Evolutionary conservation across 352 stramenopile genomes (phyloP), one percentile per base, ranked within the genome.

Genomic region (Globisporangium parvum): DNA sequence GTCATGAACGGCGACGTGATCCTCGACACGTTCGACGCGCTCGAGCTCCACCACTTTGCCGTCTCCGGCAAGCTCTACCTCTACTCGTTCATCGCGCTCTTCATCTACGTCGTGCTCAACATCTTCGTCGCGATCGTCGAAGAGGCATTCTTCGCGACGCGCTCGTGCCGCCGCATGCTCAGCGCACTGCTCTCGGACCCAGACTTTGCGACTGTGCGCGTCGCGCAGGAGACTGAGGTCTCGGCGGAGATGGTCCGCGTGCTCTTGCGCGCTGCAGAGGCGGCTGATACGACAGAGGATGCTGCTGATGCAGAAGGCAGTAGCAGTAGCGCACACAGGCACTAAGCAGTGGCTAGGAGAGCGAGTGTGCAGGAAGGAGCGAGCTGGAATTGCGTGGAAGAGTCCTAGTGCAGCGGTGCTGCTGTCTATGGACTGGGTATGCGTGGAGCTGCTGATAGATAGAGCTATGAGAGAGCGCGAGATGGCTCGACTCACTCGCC

Each of bases 91-190:
- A 91, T 96, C 42, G 72, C 78, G 55, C 66, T 97, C n/a, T 97
- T 96, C 65, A 95, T 96, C 65, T 97, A 97, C 65, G 83, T 96
- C 48, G 88, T 97, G 51, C 73, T 97, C 49, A 97, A 97, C 59
- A 87, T 97, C 54, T 96, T 96, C 57, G 93, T 97, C 31, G 87
- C 86, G 15, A 93, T 97, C 51, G 81, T 96, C 44, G 88, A 97
- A 48, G 86, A 97, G 48, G 82, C 87, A 26, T 97, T 95, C 71
- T 97, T 96, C 55, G 83, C 85, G n/a, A 91, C 82, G 31, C 73
- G 85, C 46, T 75, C 75, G 23, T 82, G 69, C 28, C 66, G 76
- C 2, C 71, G 80, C n/a, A 71, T 77, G 51, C 66, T 92, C 18
- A 80, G 77, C 49, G 56, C 84, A 24, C 66, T 92, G 53, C 65